Evolutionary conservation across 2,329 filamentous ascomycete species (phyloP).

Genomic region (Hypomyces perniciosus): DNA sequence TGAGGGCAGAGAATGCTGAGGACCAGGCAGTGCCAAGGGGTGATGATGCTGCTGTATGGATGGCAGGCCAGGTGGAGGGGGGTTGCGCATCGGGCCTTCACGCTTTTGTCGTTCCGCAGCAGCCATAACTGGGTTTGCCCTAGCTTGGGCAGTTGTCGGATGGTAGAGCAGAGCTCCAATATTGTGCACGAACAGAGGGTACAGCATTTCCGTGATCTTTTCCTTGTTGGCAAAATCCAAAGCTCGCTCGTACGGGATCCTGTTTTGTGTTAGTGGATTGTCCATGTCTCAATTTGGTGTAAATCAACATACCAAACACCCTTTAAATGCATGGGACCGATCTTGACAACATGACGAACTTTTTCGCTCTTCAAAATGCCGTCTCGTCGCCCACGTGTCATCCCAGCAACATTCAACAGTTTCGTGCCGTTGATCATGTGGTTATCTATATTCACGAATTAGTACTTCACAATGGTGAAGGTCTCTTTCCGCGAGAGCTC

Average conservation of each 20-base stretch:
- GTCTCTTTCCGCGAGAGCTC: slow-evolving; percentile 16
- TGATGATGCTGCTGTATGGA: slow-evolving; percentile 62
- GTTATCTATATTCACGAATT: slow-evolving; percentile 58
- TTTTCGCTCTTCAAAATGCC: slow-evolving; percentile 98
- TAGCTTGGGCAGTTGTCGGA: slow-evolving; percentile 70
- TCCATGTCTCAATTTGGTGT: slow-evolving; percentile 14
- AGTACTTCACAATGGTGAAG: background rate
- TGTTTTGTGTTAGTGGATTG: slow-evolving; percentile 34
- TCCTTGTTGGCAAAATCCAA: slow-evolving; percentile 99
- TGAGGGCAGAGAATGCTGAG: slow-evolving; percentile 52
- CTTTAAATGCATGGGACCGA: slow-evolving; percentile 98
- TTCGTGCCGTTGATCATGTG: slow-evolving; percentile 99
- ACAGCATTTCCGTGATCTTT: slow-evolving; percentile 93
- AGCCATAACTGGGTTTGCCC: slow-evolving; percentile 81
- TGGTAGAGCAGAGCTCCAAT: slow-evolving; percentile 92
- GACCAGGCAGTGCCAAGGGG: slow-evolving; percentile 54
- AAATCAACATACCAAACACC: slow-evolving; percentile 75
- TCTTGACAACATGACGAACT: slow-evolving; percentile 93
- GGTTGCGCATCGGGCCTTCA: slow-evolving; percentile 60
- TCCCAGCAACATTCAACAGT: slow-evolving; percentile 91
- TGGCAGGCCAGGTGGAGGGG: slow-evolving; percentile 49
- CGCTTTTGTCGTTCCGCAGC: slow-evolving; percentile 73
- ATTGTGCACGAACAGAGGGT: slow-evolving; percentile 95
- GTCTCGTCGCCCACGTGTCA: slow-evolving; percentile 92
- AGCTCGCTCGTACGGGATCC: slow-evolving; percentile 97